Base-by-base conservation (phyloP, 441 rosid genomes). In the Gossypium davidsonii region DNA sequence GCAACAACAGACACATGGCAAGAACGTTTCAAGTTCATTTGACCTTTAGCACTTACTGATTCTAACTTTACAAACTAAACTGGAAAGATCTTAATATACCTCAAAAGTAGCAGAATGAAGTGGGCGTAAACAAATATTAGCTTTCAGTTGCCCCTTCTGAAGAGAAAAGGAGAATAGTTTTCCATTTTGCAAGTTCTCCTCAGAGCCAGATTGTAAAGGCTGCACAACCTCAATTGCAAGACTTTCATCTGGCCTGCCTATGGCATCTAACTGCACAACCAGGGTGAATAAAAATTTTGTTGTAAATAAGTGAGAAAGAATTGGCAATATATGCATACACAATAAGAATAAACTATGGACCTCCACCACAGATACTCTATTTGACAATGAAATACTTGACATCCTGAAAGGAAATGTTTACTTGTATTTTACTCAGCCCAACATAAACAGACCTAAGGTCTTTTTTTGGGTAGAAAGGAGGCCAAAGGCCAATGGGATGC, bases 211-310 rank as follows among this genome's bases (percentile, higher is more conserved):
- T 74, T 81, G 90, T 57, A 95, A 76, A 15, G 91, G 96, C 62
- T 93, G 90, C 71, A 87, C 80, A 72, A 91, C 79, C 87, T 93
- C 97, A 53, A 91, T 39, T 18, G 97, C 83, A 71, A 95, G 90
- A 85, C 94, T 90, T 85, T 95, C 99, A 79, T 95, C 99, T 62
- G 98, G 88, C 83, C 98, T 84, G 64, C 99, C 98, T 23, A 79
- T 75, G 69, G 98, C 92, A 78, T 93, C 98, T 86, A 95, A 79
- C 99, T 95, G 88, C 81, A 84, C 48, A 70, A 73, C 72, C 81
- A 85, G 68, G 66, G 74, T 72, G 14, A 60, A 73, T 3, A 49
- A 37, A 20, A 8, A 25, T 2, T n/a, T 49, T 52, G 7, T 55
- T 20, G 31, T 53, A 53, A 69, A 23, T 39, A 59, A 70, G 23